Conservation (phyloP, 176 grass and related monocot species). For the Zizania latifolia region DNA sequence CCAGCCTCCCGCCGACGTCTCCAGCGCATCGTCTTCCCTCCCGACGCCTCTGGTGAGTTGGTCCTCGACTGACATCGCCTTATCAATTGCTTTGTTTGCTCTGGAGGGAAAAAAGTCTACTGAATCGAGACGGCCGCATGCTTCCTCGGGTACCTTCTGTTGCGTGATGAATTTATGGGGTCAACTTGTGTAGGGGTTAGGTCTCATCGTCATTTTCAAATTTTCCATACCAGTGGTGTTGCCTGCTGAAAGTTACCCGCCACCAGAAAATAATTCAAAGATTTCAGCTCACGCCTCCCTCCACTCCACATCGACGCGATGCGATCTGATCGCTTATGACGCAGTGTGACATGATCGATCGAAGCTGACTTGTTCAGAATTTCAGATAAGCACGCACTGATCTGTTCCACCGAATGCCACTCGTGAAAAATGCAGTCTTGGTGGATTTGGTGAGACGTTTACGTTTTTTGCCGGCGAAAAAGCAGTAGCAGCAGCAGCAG, state of each 20-base stretch:
- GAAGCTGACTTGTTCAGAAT: background rate
- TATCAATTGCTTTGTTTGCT: background rate
- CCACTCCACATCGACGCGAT: background rate
- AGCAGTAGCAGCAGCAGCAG: too few species aligned
- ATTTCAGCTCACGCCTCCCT: conserved; percentile 31
- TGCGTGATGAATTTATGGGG: background rate
- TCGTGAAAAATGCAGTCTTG: background rate
- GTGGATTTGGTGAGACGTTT: conserved; percentile 47
- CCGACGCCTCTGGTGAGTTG: conserved; percentile 23
- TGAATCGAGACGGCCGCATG: background rate
- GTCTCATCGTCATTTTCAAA: background rate
- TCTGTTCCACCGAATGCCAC: conserved; percentile 20
- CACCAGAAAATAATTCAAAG: conserved; percentile 26
- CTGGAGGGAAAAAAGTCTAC: background rate
- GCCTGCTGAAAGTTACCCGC: conserved; percentile 26
- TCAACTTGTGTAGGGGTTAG: background rate
- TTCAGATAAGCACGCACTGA: background rate
- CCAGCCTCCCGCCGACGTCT: too few species aligned
- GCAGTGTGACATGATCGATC: background rate
- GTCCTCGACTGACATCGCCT: background rate
- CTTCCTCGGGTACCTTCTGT: background rate
- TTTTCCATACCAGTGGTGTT: background rate
- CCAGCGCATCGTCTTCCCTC: background rate
- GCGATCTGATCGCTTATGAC: background rate
- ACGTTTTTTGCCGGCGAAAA: conserved; percentile 29